Percentiles rank a stretch among this genome's conserved stretches.
Conservation (phyloP, 257 asterid genomes). For the Solanum infundibuliforme region DNA sequence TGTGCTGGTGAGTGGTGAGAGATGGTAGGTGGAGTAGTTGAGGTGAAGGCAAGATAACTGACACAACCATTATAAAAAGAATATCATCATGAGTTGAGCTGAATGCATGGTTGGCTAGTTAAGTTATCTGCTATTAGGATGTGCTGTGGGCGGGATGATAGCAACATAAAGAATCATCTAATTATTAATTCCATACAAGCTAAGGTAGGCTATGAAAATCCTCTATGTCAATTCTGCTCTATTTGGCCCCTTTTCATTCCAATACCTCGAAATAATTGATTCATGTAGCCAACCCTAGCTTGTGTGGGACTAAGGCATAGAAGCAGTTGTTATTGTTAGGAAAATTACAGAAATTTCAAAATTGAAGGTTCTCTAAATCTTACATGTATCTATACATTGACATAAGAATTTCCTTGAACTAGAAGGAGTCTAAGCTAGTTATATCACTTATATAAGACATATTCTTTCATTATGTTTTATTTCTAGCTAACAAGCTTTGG, state of each 20-base stretch:
- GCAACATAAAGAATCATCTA: neutral
- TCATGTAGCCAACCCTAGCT: neutral
- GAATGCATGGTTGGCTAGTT: neutral
- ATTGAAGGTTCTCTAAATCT: neutral
- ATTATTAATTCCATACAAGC: neutral
- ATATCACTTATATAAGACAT: neutral
- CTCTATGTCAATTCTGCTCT: neutral
- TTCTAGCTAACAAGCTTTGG: neutral
- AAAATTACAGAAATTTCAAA: neutral
- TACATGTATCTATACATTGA: neutral
- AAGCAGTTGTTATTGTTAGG: neutral
- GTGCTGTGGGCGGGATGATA: neutral
- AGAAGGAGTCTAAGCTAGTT: neutral
- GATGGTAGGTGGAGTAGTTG: neutral
- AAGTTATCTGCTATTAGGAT: neutral
- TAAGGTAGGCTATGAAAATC: neutral
- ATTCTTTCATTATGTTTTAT: neutral
- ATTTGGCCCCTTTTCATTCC: neutral
- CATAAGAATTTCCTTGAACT: neutral
- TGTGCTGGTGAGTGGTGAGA: neutral
- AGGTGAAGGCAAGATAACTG: neutral
- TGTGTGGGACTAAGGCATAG: neutral
- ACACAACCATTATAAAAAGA: neutral
- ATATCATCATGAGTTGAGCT: neutral
- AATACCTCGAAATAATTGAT: neutral